Percentiles rank a stretch among this genome's conserved stretches.
Evolutionary conservation across 169 alveolate genomes (phyloP).

Genomic region (Cryptosporidium andersoni): DNA sequence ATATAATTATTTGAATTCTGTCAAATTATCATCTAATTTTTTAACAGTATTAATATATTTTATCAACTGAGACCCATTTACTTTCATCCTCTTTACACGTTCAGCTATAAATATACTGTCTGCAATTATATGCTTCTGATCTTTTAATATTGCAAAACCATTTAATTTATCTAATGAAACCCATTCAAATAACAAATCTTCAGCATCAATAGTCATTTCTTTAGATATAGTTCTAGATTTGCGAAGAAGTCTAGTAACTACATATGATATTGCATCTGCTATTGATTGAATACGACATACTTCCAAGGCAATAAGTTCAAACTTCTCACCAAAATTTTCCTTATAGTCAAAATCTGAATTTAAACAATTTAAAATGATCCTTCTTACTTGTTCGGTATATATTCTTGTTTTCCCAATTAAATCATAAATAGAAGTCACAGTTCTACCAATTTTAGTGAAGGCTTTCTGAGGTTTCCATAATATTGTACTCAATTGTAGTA

Average conservation of each 20-base stretch:
- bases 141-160: no score
- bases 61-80: no score
- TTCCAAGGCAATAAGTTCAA: constrained; percentile 18
- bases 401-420: constrained; percentile 28
- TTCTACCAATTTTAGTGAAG: constrained; percentile 38
- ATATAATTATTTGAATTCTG: no score
- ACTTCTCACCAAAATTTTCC: neutral
- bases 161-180: constrained; percentile 20
- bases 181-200: constrained; percentile 56
- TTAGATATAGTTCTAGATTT: constrained; percentile 10
- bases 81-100: no score
- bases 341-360: neutral
- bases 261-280: constrained; percentile 55
- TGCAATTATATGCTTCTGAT: no score
- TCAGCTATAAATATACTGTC: no score
- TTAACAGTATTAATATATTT: no score
- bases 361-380: constrained; percentile 6
- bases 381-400: constrained; percentile 56
- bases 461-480: constrained; percentile 46
- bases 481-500: constrained; percentile 19
- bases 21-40: no score
- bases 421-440: constrained; percentile 3
- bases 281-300: constrained; percentile 61
- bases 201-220: constrained; percentile 41
- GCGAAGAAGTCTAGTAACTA: constrained; percentile 29